Evolutionary conservation across 2,329 filamentous ascomycete species (phyloP).

Genomic region (Calcarisporium arbuscula): DNA sequence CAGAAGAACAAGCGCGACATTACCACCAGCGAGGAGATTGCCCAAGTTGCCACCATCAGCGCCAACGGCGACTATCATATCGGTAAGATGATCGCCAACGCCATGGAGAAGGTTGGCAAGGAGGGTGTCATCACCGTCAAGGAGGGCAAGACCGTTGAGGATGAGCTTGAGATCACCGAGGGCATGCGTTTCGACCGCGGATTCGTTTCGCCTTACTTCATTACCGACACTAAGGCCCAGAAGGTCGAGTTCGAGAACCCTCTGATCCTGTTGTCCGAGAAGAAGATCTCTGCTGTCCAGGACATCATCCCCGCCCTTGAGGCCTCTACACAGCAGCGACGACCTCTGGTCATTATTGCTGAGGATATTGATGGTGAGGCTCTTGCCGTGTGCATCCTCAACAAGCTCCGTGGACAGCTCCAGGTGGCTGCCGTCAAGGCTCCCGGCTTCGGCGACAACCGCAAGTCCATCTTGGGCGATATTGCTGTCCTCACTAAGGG

Average conservation of each 20-base stretch:
- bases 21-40: conserved; percentile 93
- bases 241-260: conserved; percentile 99
- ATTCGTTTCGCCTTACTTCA: conserved; percentile 98
- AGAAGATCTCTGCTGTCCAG: conserved; percentile 99
- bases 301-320: conserved; percentile 98
- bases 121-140: conserved; percentile 99
- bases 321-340: conserved; percentile 89
- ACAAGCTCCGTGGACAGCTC: conserved; percentile 99
- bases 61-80: conserved; percentile 96
- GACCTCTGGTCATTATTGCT: conserved; percentile 95
- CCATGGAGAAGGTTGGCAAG: conserved; percentile 99
- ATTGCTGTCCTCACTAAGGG: conserved; percentile 93
- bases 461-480: conserved; percentile 98
- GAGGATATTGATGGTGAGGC: conserved; percentile 99
- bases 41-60: conserved; percentile 96
- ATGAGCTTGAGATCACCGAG: conserved; percentile 98
- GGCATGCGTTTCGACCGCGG: conserved; percentile 99
- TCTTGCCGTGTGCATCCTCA: conserved; percentile 96
- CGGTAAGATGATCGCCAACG: conserved; percentile 90
- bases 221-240: conserved; percentile 96
- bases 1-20: conserved; percentile 97
- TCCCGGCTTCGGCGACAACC: conserved; percentile 98
- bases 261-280: conserved; percentile 95
- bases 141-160: conserved; percentile 97
- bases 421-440: conserved; percentile 99